Evolutionary conservation across 345 rosid species (phyloP).

Genomic region (Psidium guajava): DNA sequence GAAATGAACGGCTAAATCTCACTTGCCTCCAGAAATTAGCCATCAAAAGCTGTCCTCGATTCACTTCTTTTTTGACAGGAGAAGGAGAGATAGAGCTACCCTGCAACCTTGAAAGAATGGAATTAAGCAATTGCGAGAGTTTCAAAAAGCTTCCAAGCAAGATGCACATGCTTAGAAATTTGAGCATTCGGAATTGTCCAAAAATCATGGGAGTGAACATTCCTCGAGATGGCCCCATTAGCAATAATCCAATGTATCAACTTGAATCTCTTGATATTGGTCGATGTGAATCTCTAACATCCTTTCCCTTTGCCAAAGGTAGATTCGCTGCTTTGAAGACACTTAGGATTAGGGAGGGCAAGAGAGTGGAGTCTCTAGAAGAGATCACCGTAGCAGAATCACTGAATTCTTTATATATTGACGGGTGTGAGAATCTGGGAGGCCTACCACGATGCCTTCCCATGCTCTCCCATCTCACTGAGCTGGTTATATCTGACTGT

Average conservation of each 20-base stretch:
- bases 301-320: no score
- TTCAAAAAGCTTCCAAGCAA: background rate
- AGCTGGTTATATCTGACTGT: no score
- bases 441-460: background rate
- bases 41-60: background rate
- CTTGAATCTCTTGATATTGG: no score
- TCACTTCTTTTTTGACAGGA: rapidly evolving
- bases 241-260: background rate
- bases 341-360: background rate
- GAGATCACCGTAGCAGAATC: background rate
- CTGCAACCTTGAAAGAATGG: background rate
- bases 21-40: background rate
- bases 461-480: background rate
- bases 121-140: background rate
- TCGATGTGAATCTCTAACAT: no score
- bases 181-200: no score
- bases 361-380: background rate
- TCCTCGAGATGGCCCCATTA: background rate
- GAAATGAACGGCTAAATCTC: rapidly evolving
- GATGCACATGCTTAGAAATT: background rate
- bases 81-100: no score
- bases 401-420: background rate
- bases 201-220: background rate
- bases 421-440: no score
- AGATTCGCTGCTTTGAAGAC: no score